Conservation (phyloP, 139 green algal genomes). For the Marvania coccoides region DNA sequence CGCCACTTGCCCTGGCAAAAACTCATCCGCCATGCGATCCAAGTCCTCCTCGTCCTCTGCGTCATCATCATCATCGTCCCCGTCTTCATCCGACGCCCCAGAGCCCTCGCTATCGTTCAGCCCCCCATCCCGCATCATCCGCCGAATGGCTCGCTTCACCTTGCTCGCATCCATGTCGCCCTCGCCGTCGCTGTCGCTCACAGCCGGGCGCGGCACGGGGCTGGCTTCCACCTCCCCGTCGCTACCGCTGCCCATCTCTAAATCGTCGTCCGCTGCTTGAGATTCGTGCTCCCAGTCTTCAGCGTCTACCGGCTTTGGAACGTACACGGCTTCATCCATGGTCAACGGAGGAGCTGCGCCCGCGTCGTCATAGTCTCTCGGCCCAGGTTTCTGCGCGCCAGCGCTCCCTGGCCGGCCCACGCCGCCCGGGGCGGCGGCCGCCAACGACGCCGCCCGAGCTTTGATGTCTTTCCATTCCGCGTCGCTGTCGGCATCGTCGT, state of each 20-base stretch:
- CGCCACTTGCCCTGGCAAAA: background rate
- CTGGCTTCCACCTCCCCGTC: slow-evolving; percentile 7
- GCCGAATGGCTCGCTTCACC: background rate
- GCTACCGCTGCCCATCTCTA: slow-evolving; percentile 26
- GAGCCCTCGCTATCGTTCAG: background rate
- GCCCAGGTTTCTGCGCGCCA: background rate
- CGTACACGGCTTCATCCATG: background rate
- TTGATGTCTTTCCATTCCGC: slow-evolving; percentile 32
- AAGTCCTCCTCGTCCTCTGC: slow-evolving; percentile 23
- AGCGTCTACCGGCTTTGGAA: slow-evolving; percentile 3
- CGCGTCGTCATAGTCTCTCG: background rate
- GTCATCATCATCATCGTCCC: slow-evolving; percentile 1
- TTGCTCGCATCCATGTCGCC: background rate
- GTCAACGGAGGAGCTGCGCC: background rate
- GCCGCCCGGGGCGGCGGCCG: background rate
- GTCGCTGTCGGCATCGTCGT: slow-evolving; percentile 22
- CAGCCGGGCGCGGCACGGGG: background rate
- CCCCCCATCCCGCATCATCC: background rate
- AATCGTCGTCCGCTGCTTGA: slow-evolving; percentile 24
- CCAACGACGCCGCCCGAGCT: slow-evolving; percentile 2
- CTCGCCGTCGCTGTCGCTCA: background rate
- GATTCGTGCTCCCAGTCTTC: slow-evolving; percentile 38
- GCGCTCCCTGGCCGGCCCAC: background rate
- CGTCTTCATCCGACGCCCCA: background rate
- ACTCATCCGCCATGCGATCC: slow-evolving; percentile 11